phyloP scores from a whole-genome alignment of 495 filamentous ascomycete species.

The Xeromyces bisporus region DNA sequence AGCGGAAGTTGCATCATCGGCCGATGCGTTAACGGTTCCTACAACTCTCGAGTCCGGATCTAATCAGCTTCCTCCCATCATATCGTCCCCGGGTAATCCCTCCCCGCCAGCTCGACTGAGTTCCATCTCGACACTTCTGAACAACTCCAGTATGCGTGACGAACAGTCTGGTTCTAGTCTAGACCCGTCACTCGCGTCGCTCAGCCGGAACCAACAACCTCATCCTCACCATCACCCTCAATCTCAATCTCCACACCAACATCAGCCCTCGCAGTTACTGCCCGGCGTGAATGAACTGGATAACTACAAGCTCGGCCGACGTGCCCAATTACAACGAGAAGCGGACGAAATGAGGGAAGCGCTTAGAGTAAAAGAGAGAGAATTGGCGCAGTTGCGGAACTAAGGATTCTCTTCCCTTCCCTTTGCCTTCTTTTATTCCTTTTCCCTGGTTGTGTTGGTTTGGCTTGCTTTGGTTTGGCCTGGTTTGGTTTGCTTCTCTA shows the following conservation, averaged over 20 bases:
- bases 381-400: slow-evolving; percentile 48
- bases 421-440: neutral
- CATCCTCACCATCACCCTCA: slow-evolving; percentile 13
- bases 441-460: neutral
- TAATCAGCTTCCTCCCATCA: slow-evolving; percentile 31
- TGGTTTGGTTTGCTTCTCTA: too few relatives aligned
- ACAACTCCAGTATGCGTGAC: slow-evolving; percentile 27
- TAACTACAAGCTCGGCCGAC: slow-evolving; percentile 39
- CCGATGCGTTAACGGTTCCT: slow-evolving; percentile 14
- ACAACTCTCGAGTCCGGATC: slow-evolving; percentile 22
- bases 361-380: slow-evolving; percentile 59
- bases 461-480: too few relatives aligned
- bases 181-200: slow-evolving; percentile 27
- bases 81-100: slow-evolving; percentile 22
- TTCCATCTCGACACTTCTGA: slow-evolving; percentile 69
- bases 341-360: slow-evolving; percentile 60
- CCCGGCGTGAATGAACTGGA: slow-evolving; percentile 34
- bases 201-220: slow-evolving; percentile 17
- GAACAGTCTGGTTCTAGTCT: slow-evolving; percentile 35
- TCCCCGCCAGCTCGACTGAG: slow-evolving; percentile 39
- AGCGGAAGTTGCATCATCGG: slow-evolving; percentile 15
- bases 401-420: slow-evolving; percentile 4
- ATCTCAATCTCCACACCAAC: slow-evolving; percentile 10
- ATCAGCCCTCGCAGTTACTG: slow-evolving; percentile 15
- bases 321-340: slow-evolving; percentile 53